Evolutionary conservation across 768 basidiomycete genomes (phyloP), one percentile per base, ranked within the genome.

Genomic region (Rhodosporidiobolus odoratus): DNA sequence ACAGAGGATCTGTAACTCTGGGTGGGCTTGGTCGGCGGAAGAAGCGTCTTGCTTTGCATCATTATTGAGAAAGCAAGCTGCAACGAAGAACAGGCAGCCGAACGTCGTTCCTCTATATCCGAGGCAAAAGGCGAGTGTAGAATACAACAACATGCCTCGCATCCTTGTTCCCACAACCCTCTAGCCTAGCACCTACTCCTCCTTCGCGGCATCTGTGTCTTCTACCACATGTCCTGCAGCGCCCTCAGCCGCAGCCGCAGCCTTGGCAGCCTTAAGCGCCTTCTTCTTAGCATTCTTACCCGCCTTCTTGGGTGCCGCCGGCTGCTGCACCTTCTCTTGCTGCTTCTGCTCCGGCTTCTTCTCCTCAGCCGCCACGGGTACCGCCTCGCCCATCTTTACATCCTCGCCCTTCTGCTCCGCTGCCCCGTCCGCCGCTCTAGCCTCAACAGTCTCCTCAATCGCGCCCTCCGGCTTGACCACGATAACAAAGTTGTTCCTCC

Each of bases 401-500:
- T 41, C 63, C 40, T 41, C 63, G 25, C 17, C 10, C 37, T 41
- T 32, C 41, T 45, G 54, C 16, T 40, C 43, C 1, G 43, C 38
- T 15, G n/a, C 58, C 43, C n/a, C 27, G 12, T 25, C 59, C 57
- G 2, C 62, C 27, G 19, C 12, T 27, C 56, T 62, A 13, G n/a
- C 38, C 50, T 58, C 60, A 25, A 58, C 48, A 19, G 9, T 38
- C 16, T 41, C 19, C 50, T 54, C 72, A 13, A 58, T 21, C 6
- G 3, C 48, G 27, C 30, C 48, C 1, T 50, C 64, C 34, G 53
- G 57, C 47, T 64, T 68, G 50, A 75, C 68, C 3, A 71, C 59
- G n/a, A 76, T 64, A 15, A 61, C 66, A 50, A 76, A 76, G 60
- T 76, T 77, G 58, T 76, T 76, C 65, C 73, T 65, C 19, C 53